phyloP scores from a whole-genome alignment of 495 filamentous ascomycete genomes.

The Penicillium longicatenatum region DNA sequence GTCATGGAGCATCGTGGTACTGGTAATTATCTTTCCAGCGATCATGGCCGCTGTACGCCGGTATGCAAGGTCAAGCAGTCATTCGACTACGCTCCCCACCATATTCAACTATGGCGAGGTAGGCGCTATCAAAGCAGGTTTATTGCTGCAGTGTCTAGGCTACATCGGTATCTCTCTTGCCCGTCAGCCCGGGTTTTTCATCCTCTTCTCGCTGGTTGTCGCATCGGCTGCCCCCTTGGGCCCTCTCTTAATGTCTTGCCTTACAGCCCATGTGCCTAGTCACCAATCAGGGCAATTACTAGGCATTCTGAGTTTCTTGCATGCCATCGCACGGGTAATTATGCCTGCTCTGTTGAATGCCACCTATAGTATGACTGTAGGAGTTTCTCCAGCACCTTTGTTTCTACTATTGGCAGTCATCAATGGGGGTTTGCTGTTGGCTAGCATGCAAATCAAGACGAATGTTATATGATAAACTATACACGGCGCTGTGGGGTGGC shows the following conservation, averaged over 20 bases:
- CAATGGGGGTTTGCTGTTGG: neutral
- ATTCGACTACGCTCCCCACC: neutral
- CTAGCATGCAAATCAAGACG: constrained; percentile 3
- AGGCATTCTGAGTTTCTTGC: constrained; percentile 12
- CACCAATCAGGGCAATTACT: constrained; percentile 10
- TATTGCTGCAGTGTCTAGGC: constrained; percentile 4
- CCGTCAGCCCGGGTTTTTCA: neutral
- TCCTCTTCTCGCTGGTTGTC: constrained; percentile 6
- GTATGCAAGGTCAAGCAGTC: neutral
- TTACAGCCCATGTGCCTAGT: constrained; percentile 6
- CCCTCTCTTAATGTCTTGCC: constrained; percentile 12
- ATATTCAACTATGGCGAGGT: constrained; percentile 9
- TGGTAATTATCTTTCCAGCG: constrained; percentile 6
- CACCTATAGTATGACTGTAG: constrained; percentile 12
- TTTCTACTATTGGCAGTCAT: constrained; percentile 5
- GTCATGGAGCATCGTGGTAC: constrained; percentile 13
- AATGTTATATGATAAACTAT: neutral
- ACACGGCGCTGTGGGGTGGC: neutral
- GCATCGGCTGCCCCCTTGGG: constrained; percentile 6
- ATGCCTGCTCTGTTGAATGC: constrained; percentile 10
- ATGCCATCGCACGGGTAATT: constrained; percentile 10
- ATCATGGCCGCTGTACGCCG: neutral
- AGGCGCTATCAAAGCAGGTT: constrained; percentile 3
- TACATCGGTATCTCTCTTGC: constrained; percentile 4
- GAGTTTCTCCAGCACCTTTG: constrained; percentile 1